Base-by-base conservation (phyloP, 176 grass and related monocot genomes). In the Oryza brachyantha region DNA sequence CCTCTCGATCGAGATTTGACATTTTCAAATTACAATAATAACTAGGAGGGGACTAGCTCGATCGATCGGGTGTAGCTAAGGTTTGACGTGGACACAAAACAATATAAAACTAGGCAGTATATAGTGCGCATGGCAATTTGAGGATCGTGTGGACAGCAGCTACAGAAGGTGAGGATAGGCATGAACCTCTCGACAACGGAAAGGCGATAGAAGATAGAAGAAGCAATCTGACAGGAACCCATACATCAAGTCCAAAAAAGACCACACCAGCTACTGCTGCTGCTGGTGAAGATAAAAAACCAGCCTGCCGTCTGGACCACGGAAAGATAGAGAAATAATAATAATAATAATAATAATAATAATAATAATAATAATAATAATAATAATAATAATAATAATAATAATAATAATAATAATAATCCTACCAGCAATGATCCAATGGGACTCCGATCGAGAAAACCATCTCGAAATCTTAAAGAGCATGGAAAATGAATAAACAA, bases 141-240 rank as follows among this genome's bases (percentile, higher is more conserved):
- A 9, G 3, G 28, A 59, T 2, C 48, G 42, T 85, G 75, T 66
- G 83, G 83, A 13, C 57, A 29, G 3, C 26, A 35, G 29, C 43
- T 42, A 68, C 8, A 43, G 13, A 17, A 0, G 0, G 8, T 13
- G 8, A 72, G 29, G 84, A 61, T 80, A 86, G 65, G 16, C 77
- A 75, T 67, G 84, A 48, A 80, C 61, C 29, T 36, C n/a, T 85
- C 74, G 5, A 43, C 61, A 36, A 16, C 61, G 50, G 50, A 59
- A 50, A 39, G 14, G 50, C 38, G 3, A 12, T 38, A 81, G 4
- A 36, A 8, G 13, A 41, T 4, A 59, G 28, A 14, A 35, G 17
- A 38, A 45, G 14, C 29, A 61, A 52, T 9, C 16, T 24, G 41
- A 66, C 61, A 61, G 19, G 34, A 37, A 5, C 31, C 21, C 4